Percentiles rank a stretch among this genome's conserved stretches.
phyloP scores from a whole-genome alignment of 2,329 filamentous ascomycete genomes.

The Lomentospora prolificans region DNA sequence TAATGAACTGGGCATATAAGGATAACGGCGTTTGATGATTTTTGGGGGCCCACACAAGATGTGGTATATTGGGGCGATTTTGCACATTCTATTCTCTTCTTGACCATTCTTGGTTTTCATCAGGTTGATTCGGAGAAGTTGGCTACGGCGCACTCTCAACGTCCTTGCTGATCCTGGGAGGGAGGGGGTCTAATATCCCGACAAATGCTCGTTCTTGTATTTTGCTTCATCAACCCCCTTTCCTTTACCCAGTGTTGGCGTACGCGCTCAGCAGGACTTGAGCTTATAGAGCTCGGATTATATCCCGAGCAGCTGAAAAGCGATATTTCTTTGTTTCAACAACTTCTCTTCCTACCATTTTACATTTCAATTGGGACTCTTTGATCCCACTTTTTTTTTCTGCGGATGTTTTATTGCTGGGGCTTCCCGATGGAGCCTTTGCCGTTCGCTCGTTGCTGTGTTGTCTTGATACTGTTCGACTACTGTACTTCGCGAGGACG shows the following conservation, averaged over 20 bases:
- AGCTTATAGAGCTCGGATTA: not conserved
- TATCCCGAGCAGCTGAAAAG: constrained; percentile 8
- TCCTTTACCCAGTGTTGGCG: not conserved
- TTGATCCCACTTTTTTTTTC: constrained; percentile 9
- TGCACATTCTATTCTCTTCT: constrained; percentile 1
- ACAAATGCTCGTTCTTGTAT: not conserved
- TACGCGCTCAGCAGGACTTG: not conserved
- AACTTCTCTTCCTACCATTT: constrained; percentile 4
- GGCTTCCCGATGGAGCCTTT: not conserved
- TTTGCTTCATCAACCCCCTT: not conserved
- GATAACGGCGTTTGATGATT: not conserved
- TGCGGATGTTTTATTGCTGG: constrained; percentile 5
- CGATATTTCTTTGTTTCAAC: constrained; percentile 2
- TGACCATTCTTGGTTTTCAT: constrained; percentile 8
- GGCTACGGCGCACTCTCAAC: not conserved
- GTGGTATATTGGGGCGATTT: not conserved
- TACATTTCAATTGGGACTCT: not conserved
- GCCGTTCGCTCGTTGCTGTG: constrained; percentile 10
- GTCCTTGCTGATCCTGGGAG: not conserved
- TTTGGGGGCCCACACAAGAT: not conserved
- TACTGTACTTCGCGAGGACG: not conserved
- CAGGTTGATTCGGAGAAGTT: not conserved
- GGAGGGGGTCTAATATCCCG: constrained; percentile 1
- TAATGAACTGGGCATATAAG: constrained; percentile 1
- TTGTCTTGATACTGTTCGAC: constrained; percentile 2